Evolutionary conservation across 257 asterid species (phyloP).

Genomic region (Pogostemon cablin): DNA sequence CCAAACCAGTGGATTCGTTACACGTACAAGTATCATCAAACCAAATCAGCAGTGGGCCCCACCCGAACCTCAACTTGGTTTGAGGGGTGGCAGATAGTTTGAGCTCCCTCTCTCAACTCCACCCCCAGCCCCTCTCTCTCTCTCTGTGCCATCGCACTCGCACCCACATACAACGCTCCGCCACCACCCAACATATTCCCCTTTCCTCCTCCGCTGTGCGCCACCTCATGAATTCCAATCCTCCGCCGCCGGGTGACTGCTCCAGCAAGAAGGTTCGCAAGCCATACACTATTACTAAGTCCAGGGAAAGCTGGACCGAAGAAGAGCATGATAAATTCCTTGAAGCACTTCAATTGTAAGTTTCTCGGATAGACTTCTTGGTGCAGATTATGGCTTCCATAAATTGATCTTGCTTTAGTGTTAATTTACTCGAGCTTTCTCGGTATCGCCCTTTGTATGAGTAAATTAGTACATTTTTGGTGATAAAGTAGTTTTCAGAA

Average conservation of each 20-base stretch:
- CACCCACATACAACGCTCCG: not conserved
- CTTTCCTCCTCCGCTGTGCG: constrained; percentile 30
- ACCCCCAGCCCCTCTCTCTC: too few species aligned
- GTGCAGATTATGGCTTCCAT: not conserved
- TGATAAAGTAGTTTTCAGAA: not conserved
- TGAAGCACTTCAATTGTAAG: constrained; percentile 89
- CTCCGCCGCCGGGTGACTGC: constrained; percentile 41
- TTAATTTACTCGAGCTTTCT: not conserved
- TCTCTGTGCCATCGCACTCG: constrained; percentile 8
- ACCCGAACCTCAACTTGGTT: too few species aligned
- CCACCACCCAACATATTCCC: constrained; percentile 10
- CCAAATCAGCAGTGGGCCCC: too few species aligned
- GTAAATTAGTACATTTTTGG: not conserved
- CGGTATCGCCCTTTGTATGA: not conserved
- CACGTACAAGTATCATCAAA: too few species aligned
- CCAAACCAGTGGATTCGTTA: too few species aligned
- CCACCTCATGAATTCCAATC: constrained; percentile 51
- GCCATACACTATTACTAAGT: constrained; percentile 89
- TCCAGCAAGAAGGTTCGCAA: constrained; percentile 72
- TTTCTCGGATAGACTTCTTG: not conserved
- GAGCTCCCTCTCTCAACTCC: too few species aligned
- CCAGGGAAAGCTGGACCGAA: constrained; percentile 90
- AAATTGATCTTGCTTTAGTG: not conserved
- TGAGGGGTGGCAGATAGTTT: too few species aligned
- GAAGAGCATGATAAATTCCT: constrained; percentile 94